Evolutionary conservation across 2,329 filamentous ascomycete genomes (phyloP).

Genomic region (Plenodomus lindquistii): DNA sequence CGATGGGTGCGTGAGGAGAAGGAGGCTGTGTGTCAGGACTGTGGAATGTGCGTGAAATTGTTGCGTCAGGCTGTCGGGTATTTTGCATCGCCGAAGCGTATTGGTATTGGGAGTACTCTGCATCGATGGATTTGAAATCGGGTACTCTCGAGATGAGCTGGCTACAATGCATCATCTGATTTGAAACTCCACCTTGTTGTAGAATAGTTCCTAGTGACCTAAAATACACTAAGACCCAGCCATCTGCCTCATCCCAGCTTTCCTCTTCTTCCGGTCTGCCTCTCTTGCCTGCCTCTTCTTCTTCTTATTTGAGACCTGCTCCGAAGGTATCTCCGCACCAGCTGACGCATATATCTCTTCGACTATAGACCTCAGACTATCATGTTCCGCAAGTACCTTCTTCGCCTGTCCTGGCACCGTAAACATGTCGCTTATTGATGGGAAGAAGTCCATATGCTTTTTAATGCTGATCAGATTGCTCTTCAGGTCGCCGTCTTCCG

Average conservation of each 20-base stretch:
- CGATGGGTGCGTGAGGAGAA: too few species aligned
- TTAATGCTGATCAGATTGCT: slow-evolving; percentile 9
- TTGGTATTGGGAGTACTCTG: too few species aligned
- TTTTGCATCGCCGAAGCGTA: too few species aligned
- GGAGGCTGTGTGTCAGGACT: too few species aligned
- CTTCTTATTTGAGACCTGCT: slow-evolving; percentile 25
- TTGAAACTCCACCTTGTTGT: too few species aligned
- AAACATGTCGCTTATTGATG: slow-evolving; percentile 28
- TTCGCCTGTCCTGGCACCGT: slow-evolving; percentile 29
- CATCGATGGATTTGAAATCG: too few species aligned
- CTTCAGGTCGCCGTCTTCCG: slow-evolving; percentile 1
- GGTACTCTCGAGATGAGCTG: too few species aligned
- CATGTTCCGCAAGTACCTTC: slow-evolving; percentile 16
- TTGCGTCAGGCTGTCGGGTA: too few species aligned
- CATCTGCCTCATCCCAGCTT: slow-evolving; percentile 19
- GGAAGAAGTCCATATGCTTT: slow-evolving; percentile 23
- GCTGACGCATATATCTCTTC: slow-evolving; percentile 32
- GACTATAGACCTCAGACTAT: slow-evolving; percentile 19
- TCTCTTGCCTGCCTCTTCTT: slow-evolving; percentile 30
- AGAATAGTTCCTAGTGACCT: too few species aligned
- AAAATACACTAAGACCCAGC: not conserved
- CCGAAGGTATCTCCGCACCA: slow-evolving; percentile 22
- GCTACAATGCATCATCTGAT: too few species aligned
- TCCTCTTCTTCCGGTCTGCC: slow-evolving; percentile 32
- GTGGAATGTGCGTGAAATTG: too few species aligned